Evolutionary conservation across 768 basidiomycete species (phyloP).

Genomic region (Stropharia rugosoannulata): DNA sequence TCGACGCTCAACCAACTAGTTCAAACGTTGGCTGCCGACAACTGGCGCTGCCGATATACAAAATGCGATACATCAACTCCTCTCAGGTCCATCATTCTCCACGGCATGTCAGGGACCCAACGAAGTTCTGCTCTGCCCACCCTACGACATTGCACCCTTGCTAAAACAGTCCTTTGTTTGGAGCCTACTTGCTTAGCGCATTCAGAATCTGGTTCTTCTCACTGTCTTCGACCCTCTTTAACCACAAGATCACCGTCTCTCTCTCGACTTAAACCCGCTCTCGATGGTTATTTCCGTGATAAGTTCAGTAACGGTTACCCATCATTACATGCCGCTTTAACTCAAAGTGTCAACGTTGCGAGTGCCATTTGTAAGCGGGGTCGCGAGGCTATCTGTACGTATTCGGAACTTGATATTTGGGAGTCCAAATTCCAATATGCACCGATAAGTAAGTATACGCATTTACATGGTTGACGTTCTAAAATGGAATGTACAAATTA

Average conservation of each 20-base stretch:
- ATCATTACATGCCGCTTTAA: slow-evolving; percentile 17
- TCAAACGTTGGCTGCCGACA: background rate
- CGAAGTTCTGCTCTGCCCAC: slow-evolving; percentile 5
- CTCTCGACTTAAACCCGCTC: slow-evolving; percentile 6
- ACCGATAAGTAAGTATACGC: slow-evolving; percentile 13
- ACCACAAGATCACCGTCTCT: slow-evolving; percentile 2
- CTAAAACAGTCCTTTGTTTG: slow-evolving; percentile 8
- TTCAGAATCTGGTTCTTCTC: background rate
- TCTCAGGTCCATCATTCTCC: slow-evolving; percentile 20
- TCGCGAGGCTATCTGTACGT: slow-evolving; percentile 20
- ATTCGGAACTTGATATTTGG: slow-evolving; percentile 7
- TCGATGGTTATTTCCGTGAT: slow-evolving; percentile 16
- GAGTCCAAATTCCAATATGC: slow-evolving; percentile 7
- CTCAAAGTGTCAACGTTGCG: slow-evolving; percentile 20
- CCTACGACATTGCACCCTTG: slow-evolving; percentile 1
- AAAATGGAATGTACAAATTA: slow-evolving; percentile 10
- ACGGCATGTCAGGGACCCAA: slow-evolving; percentile 17
- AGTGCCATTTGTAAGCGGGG: slow-evolving; percentile 15
- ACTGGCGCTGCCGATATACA: background rate
- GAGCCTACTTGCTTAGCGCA: background rate
- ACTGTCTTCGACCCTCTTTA: background rate
- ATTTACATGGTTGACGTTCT: slow-evolving; percentile 4
- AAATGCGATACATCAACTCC: slow-evolving; percentile 11
- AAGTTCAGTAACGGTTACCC: slow-evolving; percentile 3
- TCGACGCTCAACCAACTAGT: background rate